phyloP scores from a whole-genome alignment of 768 basidiomycete species.

The Strobilomyces confusus region DNA sequence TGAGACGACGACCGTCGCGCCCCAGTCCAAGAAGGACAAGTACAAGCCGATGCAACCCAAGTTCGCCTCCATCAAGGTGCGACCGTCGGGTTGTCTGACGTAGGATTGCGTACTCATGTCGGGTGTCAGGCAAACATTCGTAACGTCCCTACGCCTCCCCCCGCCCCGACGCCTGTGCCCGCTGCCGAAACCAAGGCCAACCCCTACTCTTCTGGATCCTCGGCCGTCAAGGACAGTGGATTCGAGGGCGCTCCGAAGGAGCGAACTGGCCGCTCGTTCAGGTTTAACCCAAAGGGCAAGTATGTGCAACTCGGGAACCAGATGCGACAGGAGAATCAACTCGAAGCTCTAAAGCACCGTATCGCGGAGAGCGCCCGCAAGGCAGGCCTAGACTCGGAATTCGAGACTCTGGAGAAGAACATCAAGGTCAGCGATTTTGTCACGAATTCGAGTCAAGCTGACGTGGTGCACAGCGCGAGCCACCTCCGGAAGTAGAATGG shows the following conservation, averaged over 20 bases:
- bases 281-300: conserved; percentile 92
- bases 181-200: conserved; percentile 51
- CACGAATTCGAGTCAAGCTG: neutral
- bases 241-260: conserved; percentile 76
- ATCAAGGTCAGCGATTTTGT: conserved; percentile 57
- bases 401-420: conserved; percentile 85
- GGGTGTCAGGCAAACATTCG: conserved; percentile 63
- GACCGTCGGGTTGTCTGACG: conserved; percentile 8
- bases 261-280: conserved; percentile 63
- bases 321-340: conserved; percentile 66
- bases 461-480: conserved; percentile 53
- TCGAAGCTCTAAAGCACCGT: conserved; percentile 88
- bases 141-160: conserved; percentile 63
- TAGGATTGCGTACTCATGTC: neutral
- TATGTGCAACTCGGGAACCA: conserved; percentile 74
- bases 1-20: conserved; percentile 52
- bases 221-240: conserved; percentile 50
- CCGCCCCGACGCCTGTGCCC: conserved; percentile 35
- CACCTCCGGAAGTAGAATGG: conserved; percentile 93
- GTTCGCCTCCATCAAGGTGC: conserved; percentile 89
- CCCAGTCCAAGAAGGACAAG: conserved; percentile 81
- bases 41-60: conserved; percentile 99
- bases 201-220: conserved; percentile 64
- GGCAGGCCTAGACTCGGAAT: conserved; percentile 91
- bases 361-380: conserved; percentile 92